A percentile compares a stretch with the other conserved stretches of the same genome.
These are phyloP conservation scores for Eutrema yunnanense DNA, from an alignment of 345 rosid species.

Conservation along the genomic window DNA sequence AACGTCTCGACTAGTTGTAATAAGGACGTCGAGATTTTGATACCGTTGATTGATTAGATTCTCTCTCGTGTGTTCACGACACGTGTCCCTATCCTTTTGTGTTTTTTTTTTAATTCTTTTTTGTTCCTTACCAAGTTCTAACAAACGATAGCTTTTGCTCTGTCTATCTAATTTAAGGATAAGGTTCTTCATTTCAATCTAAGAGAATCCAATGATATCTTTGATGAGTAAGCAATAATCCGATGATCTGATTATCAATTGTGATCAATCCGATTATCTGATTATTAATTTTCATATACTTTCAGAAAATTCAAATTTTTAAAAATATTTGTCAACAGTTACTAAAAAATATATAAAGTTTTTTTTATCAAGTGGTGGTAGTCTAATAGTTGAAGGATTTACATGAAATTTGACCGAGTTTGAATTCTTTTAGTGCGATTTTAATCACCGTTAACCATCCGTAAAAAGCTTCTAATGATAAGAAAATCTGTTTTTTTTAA, in stretches of 20 bases:
- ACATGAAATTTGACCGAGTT: too few species aligned
- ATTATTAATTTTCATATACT: neutral
- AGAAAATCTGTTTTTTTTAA: too few species aligned
- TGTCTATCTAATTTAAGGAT: conserved; percentile 24
- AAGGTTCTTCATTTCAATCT: conserved; percentile 21
- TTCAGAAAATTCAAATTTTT: neutral
- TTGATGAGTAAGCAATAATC: conserved; percentile 2
- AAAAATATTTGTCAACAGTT: neutral
- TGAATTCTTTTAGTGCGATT: too few species aligned
- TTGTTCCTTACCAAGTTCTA: neutral
- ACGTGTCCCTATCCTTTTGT: conserved; percentile 23
- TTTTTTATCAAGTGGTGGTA: too few species aligned
- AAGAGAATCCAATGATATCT: conserved; percentile 21
- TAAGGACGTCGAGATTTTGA: conserved; percentile 6
- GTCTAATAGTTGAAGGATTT: too few species aligned
- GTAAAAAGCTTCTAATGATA: too few species aligned
- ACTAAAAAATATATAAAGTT: too few species aligned
- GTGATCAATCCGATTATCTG: neutral
- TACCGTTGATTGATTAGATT: conserved; percentile 24
- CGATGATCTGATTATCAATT: neutral
- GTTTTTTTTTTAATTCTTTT: neutral
- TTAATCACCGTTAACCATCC: too few species aligned
- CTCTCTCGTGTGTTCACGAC: conserved; percentile 20
- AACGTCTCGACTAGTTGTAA: too few species aligned
- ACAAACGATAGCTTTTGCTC: conserved; percentile 24